A percentile compares a stretch with the other conserved stretches of the same genome.
These are phyloP conservation scores for Aspergillus kassunensis DNA, from an alignment of 495 filamentous ascomycete genomes.

Conservation along the genomic window DNA sequence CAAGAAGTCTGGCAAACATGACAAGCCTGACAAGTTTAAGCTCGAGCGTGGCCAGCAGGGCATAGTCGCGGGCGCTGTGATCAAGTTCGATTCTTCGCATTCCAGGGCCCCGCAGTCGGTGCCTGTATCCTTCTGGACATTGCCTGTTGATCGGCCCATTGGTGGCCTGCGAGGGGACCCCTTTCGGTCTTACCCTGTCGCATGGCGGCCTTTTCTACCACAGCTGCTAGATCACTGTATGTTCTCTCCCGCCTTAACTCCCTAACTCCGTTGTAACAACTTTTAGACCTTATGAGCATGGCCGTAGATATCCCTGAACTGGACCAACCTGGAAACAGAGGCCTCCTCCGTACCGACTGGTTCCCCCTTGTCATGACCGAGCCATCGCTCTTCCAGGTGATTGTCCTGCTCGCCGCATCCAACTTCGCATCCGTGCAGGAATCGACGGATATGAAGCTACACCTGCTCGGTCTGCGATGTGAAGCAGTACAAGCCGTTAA, in stretches of 20 bases:
- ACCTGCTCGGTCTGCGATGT: slow-evolving; percentile 33
- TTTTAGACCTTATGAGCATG: slow-evolving; percentile 38
- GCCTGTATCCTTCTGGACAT: not conserved
- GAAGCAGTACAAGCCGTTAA: slow-evolving; percentile 35
- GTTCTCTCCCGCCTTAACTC: not conserved
- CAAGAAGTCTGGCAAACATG: not conserved
- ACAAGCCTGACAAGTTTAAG: not conserved
- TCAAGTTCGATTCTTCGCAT: not conserved
- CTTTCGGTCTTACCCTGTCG: slow-evolving; percentile 33
- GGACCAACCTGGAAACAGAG: slow-evolving; percentile 29
- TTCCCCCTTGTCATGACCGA: slow-evolving; percentile 44
- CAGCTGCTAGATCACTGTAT: slow-evolving; percentile 39
- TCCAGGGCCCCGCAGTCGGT: not conserved
- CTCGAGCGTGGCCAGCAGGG: not conserved
- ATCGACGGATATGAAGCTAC: slow-evolving; percentile 14
- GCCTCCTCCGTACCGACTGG: slow-evolving; percentile 41
- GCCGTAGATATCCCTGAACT: slow-evolving; percentile 46
- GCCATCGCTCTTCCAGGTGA: slow-evolving; percentile 38
- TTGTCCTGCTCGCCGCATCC: slow-evolving; percentile 40
- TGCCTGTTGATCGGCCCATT: slow-evolving; percentile 4
- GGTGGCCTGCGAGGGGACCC: slow-evolving; percentile 38
- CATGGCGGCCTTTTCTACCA: slow-evolving; percentile 25
- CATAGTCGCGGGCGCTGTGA: not conserved
- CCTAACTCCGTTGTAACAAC: not conserved
- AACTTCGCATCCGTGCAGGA: slow-evolving; percentile 32